Conservation (phyloP, 345 rosid species). For the Eucalyptus marginata region DNA sequence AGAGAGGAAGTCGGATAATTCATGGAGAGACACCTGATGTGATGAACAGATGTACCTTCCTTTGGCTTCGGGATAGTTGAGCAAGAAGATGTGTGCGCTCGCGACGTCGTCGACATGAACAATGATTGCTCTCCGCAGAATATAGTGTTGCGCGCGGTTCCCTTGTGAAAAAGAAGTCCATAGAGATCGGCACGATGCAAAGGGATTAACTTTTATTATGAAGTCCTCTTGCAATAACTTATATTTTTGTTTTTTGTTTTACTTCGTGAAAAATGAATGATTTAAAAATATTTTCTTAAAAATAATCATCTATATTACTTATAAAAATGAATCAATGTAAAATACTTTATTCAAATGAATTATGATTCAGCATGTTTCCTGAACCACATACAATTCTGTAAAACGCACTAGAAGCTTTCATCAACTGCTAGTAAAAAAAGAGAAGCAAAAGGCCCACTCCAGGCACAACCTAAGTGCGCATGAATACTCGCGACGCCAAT, state of each 20-base stretch:
- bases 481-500: neutral
- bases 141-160: fast-evolving
- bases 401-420: too few relatives aligned
- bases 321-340: too few relatives aligned
- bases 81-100: neutral
- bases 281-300: fast-evolving
- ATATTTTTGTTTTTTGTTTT: fast-evolving
- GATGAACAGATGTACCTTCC: neutral
- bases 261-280: fast-evolving
- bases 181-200: neutral
- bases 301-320: fast-evolving
- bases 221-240: too few relatives aligned
- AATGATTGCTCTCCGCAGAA: neutral
- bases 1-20: neutral
- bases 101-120: neutral
- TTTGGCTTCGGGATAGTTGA: neutral
- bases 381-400: too few relatives aligned
- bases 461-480: neutral
- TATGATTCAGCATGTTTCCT: too few relatives aligned
- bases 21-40: neutral
- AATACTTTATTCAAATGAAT: too few relatives aligned
- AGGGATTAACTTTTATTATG: neutral
- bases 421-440: too few relatives aligned
- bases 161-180: neutral
- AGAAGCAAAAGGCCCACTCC: neutral